These are phyloP conservation scores for Ploettnerulaceae sp. DNA, from an alignment of 2,329 filamentous ascomycete genomes.

Conservation along the genomic window DNA sequence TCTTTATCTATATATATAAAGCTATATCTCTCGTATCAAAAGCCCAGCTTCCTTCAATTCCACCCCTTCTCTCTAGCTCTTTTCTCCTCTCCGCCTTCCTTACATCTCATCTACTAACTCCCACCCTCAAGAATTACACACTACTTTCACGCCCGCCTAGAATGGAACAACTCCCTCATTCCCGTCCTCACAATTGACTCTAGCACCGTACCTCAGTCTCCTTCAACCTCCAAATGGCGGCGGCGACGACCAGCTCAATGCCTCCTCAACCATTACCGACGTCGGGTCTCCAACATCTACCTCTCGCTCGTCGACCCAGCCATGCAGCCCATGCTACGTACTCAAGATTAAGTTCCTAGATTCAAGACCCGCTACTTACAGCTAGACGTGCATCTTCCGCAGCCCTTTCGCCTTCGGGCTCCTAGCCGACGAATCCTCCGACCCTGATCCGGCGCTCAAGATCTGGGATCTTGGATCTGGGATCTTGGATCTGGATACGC, in stretches of 20 bases:
- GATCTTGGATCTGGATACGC: slow-evolving; percentile 37
- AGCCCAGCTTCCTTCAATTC: too few species aligned
- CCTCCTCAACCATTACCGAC: slow-evolving; percentile 38
- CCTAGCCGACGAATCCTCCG: slow-evolving; percentile 43
- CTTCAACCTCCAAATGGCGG: slow-evolving; percentile 47
- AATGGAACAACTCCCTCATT: slow-evolving; percentile 44
- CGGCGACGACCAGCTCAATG: slow-evolving; percentile 45
- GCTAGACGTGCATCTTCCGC: slow-evolving; percentile 49
- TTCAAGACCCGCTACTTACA: slow-evolving; percentile 42
- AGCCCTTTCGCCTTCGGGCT: slow-evolving; percentile 45
- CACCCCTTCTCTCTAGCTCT: too few species aligned
- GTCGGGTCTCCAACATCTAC: slow-evolving; percentile 41
- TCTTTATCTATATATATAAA: too few species aligned
- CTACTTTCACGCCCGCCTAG: slow-evolving; percentile 31
- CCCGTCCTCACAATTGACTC: slow-evolving; percentile 45
- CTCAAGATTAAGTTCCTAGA: slow-evolving; percentile 47
- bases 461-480: too few species aligned
- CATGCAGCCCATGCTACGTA: slow-evolving; percentile 48
- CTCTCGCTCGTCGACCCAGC: slow-evolving; percentile 43
- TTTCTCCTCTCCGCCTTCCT: too few species aligned
- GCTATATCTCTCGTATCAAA: too few species aligned
- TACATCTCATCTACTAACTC: too few species aligned
- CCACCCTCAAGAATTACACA: slow-evolving; percentile 14
- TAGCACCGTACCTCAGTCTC: slow-evolving; percentile 42
- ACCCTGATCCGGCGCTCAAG: slow-evolving; percentile 41